Evolutionary conservation across 2,329 filamentous ascomycete species (phyloP).

Genomic region (Aspergillus candidus): DNA sequence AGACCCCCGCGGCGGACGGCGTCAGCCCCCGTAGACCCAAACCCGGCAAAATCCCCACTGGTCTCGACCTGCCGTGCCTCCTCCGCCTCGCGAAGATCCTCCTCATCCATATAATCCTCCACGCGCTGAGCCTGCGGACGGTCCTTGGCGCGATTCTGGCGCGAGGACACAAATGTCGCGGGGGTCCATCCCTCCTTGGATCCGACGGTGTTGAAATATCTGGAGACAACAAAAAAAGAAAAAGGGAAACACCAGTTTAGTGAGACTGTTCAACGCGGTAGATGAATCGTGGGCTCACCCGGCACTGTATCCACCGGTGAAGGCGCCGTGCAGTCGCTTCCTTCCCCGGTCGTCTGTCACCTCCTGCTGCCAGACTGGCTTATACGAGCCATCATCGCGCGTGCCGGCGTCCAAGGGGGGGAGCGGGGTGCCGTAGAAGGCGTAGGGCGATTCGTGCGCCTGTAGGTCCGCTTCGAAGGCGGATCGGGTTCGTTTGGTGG

Average conservation of each 20-base stretch:
- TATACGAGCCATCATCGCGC: conserved; percentile 84
- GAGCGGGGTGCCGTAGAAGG: conserved; percentile 76
- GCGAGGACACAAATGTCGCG: conserved; percentile 84
- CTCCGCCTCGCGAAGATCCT: conserved; percentile 81
- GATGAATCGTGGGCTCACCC: conserved; percentile 57
- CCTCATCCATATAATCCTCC: conserved; percentile 98
- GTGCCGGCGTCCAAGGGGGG: conserved; percentile 68
- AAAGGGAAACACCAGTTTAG: conserved; percentile 24
- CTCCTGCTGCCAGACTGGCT: conserved; percentile 98
- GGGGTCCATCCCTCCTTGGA: conserved; percentile 98
- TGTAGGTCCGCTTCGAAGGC: conserved; percentile 70
- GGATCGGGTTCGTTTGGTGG: conserved; percentile 70
- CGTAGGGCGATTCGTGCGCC: conserved; percentile 64
- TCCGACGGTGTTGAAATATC: conserved; percentile 96
- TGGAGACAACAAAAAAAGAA: conserved; percentile 31
- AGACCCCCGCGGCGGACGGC: conserved; percentile 49
- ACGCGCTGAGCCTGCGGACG: conserved; percentile 55
- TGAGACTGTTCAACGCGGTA: conserved; percentile 23
- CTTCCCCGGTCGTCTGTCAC: conserved; percentile 87
- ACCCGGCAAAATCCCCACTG: conserved; percentile 63
- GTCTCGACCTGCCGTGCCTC: conserved; percentile 72
- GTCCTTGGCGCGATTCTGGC: conserved; percentile 68
- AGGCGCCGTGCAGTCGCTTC: conserved; percentile 89
- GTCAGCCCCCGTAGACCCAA: conserved; percentile 62
- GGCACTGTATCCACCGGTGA: conserved; percentile 94